A percentile compares a stretch with the other conserved stretches of the same genome.
Evolutionary conservation across 2,329 filamentous ascomycete genomes (phyloP).

Genomic region (Whalleya microplaca): DNA sequence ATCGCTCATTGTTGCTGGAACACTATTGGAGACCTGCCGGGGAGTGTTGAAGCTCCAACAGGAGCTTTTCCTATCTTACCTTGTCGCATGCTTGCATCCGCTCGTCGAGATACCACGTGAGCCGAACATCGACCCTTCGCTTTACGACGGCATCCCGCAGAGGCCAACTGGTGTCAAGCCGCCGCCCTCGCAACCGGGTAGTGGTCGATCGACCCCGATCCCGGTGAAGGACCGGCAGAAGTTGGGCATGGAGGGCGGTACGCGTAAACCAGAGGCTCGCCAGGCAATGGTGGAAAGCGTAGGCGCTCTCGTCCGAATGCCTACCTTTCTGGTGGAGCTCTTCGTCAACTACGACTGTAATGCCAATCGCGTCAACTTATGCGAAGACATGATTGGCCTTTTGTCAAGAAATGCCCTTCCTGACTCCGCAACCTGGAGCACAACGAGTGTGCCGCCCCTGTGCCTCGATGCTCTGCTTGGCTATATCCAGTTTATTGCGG

Average conservation of each 20-base stretch:
- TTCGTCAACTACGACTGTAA: slow-evolving; percentile 99
- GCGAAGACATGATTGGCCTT: slow-evolving; percentile 92
- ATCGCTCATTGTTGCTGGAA: slow-evolving; percentile 88
- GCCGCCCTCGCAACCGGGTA: slow-evolving; percentile 70
- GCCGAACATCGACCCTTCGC: slow-evolving; percentile 82
- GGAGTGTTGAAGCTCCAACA: slow-evolving; percentile 93
- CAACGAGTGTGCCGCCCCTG: slow-evolving; percentile 92
- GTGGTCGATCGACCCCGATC: slow-evolving; percentile 86
- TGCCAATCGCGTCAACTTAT: slow-evolving; percentile 85
- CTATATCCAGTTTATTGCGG: slow-evolving; percentile 89
- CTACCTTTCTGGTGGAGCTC: slow-evolving; percentile 90
- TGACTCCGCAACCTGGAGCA: slow-evolving; percentile 98
- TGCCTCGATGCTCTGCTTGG: slow-evolving; percentile 90
- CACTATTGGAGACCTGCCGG: slow-evolving; percentile 86
- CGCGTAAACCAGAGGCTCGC: slow-evolving; percentile 89
- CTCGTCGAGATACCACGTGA: slow-evolving; percentile 93
- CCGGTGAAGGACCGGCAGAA: slow-evolving; percentile 91
- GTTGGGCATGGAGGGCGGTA: slow-evolving; percentile 87
- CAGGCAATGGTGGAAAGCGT: slow-evolving; percentile 99
- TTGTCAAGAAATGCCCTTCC: slow-evolving; percentile 93
- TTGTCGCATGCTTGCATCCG: slow-evolving; percentile 92
- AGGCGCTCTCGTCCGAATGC: slow-evolving; percentile 87
- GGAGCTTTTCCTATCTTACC: slow-evolving; percentile 91
- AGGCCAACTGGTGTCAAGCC: slow-evolving; percentile 86
- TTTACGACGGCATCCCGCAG: slow-evolving; percentile 93